A percentile compares a stretch with the other conserved stretches of the same genome.
Conservation (phyloP, 2,329 filamentous ascomycete genomes). For the Metarhizium rileyi region DNA sequence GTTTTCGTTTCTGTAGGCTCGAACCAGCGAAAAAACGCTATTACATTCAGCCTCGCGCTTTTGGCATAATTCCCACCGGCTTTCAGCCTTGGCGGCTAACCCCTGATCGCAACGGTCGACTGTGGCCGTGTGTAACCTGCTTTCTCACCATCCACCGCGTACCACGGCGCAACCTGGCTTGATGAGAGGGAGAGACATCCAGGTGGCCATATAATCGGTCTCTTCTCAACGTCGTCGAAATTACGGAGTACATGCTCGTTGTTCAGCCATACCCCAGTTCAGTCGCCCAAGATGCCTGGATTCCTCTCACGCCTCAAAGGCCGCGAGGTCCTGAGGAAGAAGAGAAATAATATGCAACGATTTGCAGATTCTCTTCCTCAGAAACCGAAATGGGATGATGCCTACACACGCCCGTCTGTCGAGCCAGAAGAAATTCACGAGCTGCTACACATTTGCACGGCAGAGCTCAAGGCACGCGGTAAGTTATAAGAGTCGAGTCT, state of each 20-base stretch:
- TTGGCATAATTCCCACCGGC: background rate
- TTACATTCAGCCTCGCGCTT: background rate
- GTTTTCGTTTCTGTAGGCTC: background rate
- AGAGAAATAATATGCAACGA: constrained; percentile 51
- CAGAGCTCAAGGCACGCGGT: constrained; percentile 93
- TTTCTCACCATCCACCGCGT: background rate
- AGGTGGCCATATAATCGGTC: background rate
- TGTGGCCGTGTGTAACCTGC: background rate
- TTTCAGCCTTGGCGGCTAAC: background rate
- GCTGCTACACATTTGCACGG: constrained; percentile 72
- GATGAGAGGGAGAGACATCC: constrained; percentile 1
- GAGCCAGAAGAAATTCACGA: constrained; percentile 88
- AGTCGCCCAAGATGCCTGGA: constrained; percentile 38
- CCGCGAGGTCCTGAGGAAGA: constrained; percentile 61
- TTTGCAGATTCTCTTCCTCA: constrained; percentile 42
- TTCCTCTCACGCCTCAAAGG: constrained; percentile 60
- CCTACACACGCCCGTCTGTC: constrained; percentile 73
- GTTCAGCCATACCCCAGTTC: background rate
- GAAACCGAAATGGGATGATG: constrained; percentile 78
- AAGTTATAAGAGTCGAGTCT: constrained; percentile 25
- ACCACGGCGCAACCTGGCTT: background rate
- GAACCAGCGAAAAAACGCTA: background rate
- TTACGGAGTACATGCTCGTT: background rate
- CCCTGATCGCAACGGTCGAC: background rate
- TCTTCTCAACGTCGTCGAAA: background rate